Base-by-base conservation (phyloP, 768 basidiomycete genomes). In the Termitomyces sp. region DNA sequence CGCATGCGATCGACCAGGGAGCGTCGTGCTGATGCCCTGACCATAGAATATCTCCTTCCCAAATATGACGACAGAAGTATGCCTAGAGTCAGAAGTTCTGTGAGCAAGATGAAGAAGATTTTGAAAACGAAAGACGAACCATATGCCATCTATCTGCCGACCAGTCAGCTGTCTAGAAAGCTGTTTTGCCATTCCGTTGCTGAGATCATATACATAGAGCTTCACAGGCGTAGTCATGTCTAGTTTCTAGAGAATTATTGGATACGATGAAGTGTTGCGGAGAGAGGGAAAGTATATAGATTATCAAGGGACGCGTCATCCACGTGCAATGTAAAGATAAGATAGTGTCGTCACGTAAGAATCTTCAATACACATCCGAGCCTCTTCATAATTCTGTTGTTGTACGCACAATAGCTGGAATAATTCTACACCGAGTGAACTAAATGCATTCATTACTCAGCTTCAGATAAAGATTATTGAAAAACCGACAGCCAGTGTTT, bases 191-290 rank as follows among this genome's bases (percentile, higher is more conserved):
- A 96, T 77, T 42, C 94, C 94, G 66, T 87, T 85, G 71, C 87
- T 94, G 54, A 96, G 85, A 66, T 97, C 94, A 70, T 97, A 97
- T 1, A 96, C 84, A 67, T 94, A 94, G 26, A 97, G 80, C 63
- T 91, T 77, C 18, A 97, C 93, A n/a, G 68, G 66, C 8, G 68
- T 55, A 54, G 73, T 69, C 70, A 74, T 77, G 36, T 13, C 22
- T 60, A 45, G 29, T 44, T 15, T 55, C 29, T 49, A 50, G 22
- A 20, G 24, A 28, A n/a, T 33, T 41, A 24, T 37, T 10, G 18
- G 39, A 28, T 9, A 36, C 1, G 20, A 26, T 26, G 36, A 29
- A 31, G 45, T 39, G 51, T 52, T 16, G 37, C 2, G 20, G 28
- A 29, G 45, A 31, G 36, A 58, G n/a, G 52, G 24, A 12, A 18